These are phyloP conservation scores for Rhizophlyctis rosea DNA, from an alignment of 192 early-diverging fungal species.

Conservation along the genomic window DNA sequence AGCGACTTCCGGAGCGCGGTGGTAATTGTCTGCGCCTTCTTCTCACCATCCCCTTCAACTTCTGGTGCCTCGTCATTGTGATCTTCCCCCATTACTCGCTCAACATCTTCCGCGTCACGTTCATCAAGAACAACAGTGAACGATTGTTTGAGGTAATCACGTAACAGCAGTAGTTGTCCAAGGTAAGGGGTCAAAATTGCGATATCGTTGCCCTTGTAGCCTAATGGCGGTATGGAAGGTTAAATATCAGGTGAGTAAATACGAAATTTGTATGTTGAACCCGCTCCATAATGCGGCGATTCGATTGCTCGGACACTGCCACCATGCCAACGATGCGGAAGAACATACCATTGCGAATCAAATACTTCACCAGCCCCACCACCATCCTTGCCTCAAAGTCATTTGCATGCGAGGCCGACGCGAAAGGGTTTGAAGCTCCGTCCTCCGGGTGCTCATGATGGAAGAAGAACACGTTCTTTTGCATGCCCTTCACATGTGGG, in stretches of 20 bases:
- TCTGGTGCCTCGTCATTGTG: conserved; percentile 3
- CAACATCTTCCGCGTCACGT: conserved; percentile 18
- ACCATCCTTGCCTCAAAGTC: conserved; percentile 27
- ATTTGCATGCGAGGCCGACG: conserved; percentile 21
- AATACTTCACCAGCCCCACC: conserved; percentile 29
- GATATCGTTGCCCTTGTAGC: conserved; percentile 24
- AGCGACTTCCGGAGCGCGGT: neutral
- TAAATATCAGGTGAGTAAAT: no score
- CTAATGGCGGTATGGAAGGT: no score
- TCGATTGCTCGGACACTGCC: no score
- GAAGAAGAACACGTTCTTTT: conserved; percentile 29
- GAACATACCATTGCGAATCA: conserved; percentile 29
- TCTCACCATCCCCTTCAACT: neutral
- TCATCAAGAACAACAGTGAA: conserved; percentile 25
- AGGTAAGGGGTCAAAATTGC: conserved; percentile 40
- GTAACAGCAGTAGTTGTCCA: conserved; percentile 32
- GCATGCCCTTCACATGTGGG: conserved; percentile 29
- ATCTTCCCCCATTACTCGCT: neutral
- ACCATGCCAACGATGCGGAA: no score
- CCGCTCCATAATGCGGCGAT: no score
- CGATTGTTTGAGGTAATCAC: conserved; percentile 4
- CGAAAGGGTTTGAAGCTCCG: neutral
- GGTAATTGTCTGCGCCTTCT: neutral
- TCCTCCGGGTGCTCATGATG: conserved; percentile 31
- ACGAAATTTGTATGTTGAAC: no score